Conservation (phyloP, 768 basidiomycete genomes). For the Leucosporidium creatinivorum region DNA sequence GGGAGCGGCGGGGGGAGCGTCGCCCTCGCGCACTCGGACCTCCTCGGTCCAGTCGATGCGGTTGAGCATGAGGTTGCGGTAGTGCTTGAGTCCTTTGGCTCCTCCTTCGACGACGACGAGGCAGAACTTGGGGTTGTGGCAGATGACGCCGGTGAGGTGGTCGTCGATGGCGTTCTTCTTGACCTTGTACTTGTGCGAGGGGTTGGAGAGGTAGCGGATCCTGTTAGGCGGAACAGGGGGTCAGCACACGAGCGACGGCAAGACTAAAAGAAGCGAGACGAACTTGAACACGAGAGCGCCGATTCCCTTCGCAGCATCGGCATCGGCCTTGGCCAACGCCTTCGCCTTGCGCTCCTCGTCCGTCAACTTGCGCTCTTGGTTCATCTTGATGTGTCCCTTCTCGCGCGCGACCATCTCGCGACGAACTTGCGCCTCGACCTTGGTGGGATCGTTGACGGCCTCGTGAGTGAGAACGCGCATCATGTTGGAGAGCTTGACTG, state of each 20-base stretch:
- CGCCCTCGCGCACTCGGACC: slow-evolving; percentile 48
- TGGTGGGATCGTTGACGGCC: slow-evolving; percentile 93
- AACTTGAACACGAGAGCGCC: slow-evolving; percentile 85
- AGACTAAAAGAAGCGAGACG: slow-evolving; percentile 40
- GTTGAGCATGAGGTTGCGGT: slow-evolving; percentile 74
- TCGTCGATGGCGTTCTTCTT: slow-evolving; percentile 92
- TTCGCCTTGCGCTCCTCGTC: slow-evolving; percentile 85
- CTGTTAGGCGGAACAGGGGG: slow-evolving; percentile 43
- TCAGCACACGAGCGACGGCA: not conserved
- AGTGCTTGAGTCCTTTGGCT: slow-evolving; percentile 71
- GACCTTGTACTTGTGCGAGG: slow-evolving; percentile 90
- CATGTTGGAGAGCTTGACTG: slow-evolving; percentile 86
- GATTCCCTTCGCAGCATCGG: slow-evolving; percentile 80
- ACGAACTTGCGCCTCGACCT: slow-evolving; percentile 89
- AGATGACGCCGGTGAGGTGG: slow-evolving; percentile 76
- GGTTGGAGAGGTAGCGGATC: slow-evolving; percentile 80
- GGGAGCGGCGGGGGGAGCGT: slow-evolving; percentile 9
- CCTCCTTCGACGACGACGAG: slow-evolving; percentile 93
- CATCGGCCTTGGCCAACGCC: slow-evolving; percentile 70
- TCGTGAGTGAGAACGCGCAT: slow-evolving; percentile 97
- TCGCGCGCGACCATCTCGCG: slow-evolving; percentile 86
- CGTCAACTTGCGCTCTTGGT: slow-evolving; percentile 80
- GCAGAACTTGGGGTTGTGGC: slow-evolving; percentile 81
- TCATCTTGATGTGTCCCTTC: slow-evolving; percentile 86
- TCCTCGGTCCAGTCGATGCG: slow-evolving; percentile 94